These are phyloP conservation scores for Carex parvula DNA, from an alignment of 176 grass and related monocot genomes.

Conservation along the genomic window DNA sequence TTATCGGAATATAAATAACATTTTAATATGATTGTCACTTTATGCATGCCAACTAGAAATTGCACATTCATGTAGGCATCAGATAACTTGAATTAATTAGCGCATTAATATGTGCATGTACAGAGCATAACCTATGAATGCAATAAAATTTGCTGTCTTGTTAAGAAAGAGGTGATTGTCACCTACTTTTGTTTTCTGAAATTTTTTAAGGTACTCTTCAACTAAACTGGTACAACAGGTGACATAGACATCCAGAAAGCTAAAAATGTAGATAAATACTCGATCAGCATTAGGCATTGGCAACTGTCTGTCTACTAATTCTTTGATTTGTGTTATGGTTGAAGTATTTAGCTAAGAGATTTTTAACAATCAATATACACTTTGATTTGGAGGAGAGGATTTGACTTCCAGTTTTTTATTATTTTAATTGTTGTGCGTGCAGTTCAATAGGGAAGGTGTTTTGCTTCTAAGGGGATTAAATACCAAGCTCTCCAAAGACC, in stretches of 20 bases:
- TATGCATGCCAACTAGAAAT: neutral
- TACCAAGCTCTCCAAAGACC: constrained; percentile 47
- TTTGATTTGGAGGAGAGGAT: neutral
- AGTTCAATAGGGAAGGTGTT: constrained; percentile 53
- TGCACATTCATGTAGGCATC: neutral
- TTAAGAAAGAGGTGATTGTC: constrained; percentile 1
- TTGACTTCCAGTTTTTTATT: neutral
- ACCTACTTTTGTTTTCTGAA: constrained; percentile 8
- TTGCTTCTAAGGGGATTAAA: constrained; percentile 48
- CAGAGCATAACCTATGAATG: neutral
- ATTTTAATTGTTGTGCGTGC: constrained; percentile 8
- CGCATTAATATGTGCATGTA: neutral
- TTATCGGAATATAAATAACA: neutral
- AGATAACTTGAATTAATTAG: neutral
- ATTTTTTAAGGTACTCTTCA: neutral
- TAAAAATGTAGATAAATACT: neutral
- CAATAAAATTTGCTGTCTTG: neutral
- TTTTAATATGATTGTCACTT: neutral
- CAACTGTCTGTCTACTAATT: neutral
- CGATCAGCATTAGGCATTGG: neutral
- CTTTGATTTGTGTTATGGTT: neutral
- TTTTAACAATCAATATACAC: neutral
- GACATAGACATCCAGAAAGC: neutral
- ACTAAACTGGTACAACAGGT: constrained; percentile 1
- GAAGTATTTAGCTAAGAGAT: neutral